Percentiles rank a stretch among this genome's conserved stretches.
These are phyloP conservation scores for Talaromyces marneffei DNA, from an alignment of 2,329 filamentous ascomycete genomes.

Conservation along the genomic window DNA sequence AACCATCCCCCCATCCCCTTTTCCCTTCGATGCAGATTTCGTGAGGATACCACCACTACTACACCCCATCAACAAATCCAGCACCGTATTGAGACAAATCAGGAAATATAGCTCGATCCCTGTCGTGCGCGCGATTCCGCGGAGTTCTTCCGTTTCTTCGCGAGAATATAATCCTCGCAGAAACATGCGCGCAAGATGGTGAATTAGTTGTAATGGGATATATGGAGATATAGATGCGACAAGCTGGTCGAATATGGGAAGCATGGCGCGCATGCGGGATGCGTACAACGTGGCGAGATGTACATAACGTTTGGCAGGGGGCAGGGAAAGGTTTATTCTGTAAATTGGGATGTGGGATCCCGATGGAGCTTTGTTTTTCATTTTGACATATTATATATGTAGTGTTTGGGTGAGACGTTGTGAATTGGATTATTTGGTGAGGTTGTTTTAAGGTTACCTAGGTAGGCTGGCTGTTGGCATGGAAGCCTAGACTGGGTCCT, in stretches of 20 bases:
- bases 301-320: neutral
- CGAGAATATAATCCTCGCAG: conserved; percentile 47
- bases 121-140: conserved; percentile 49
- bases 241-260: neutral
- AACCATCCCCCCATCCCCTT: conserved; percentile 22
- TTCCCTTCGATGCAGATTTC: neutral
- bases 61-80: conserved; percentile 61
- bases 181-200: conserved; percentile 40
- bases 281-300: neutral
- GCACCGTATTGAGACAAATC: conserved; percentile 56
- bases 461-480: neutral
- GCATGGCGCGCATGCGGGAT: neutral
- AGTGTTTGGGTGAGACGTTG: neutral
- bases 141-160: conserved; percentile 58
- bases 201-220: conserved; percentile 24
- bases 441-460: neutral
- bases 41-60: conserved; percentile 50
- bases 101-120: conserved; percentile 55
- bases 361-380: neutral
- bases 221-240: conserved; percentile 11
- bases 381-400: neutral
- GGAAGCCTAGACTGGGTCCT: neutral
- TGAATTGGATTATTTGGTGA: neutral
- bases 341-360: neutral
- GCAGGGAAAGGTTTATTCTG: neutral